phyloP scores from a whole-genome alignment of 805 yeast genomes.

The Cyberlindnera xishuangbannaensis region DNA sequence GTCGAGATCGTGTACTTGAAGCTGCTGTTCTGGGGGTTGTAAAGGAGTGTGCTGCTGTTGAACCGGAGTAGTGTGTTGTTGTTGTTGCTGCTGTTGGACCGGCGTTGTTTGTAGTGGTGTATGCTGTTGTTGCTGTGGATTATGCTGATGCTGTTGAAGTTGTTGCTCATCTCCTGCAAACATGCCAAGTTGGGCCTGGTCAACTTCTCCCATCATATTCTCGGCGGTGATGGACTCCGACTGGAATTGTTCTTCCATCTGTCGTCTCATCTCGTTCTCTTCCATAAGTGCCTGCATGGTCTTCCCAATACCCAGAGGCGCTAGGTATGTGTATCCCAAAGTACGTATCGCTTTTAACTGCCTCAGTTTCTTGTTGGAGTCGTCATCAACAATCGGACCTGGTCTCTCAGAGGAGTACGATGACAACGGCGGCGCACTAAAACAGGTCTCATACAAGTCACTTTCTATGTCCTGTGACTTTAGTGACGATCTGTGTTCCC shows the following conservation, averaged over 20 bases:
- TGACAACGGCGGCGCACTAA: slow-evolving; percentile 46
- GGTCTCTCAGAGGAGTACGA: slow-evolving; percentile 46
- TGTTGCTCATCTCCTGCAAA: too few relatives aligned
- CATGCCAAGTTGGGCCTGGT: too few relatives aligned
- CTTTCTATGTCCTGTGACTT: too few relatives aligned
- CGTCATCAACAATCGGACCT: slow-evolving; percentile 24
- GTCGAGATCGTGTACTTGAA: slow-evolving; percentile 5
- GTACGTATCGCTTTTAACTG: slow-evolving; percentile 31
- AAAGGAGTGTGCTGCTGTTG: too few relatives aligned
- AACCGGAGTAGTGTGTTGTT: too few relatives aligned
- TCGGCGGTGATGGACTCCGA: slow-evolving; percentile 24
- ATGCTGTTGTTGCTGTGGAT: too few relatives aligned
- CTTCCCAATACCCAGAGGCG: slow-evolving; percentile 55
- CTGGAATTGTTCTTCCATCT: slow-evolving; percentile 23
- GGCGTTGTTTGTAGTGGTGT: too few relatives aligned
- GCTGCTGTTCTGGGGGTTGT: slow-evolving; percentile 15
- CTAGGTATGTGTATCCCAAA: slow-evolving; percentile 42
- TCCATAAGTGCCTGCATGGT: slow-evolving; percentile 40
- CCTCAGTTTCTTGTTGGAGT: slow-evolving; percentile 11
- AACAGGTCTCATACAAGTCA: not conserved
- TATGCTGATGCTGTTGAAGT: too few relatives aligned
- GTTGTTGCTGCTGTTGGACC: too few relatives aligned
- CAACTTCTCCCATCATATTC: slow-evolving; percentile 28
- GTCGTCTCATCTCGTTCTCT: slow-evolving; percentile 24
- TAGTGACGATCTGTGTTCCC: too few relatives aligned